Percentiles rank a stretch among this genome's conserved stretches.
These are phyloP conservation scores for Beauveria brongniartii DNA, from an alignment of 2,329 filamentous ascomycete genomes.

Conservation along the genomic window DNA sequence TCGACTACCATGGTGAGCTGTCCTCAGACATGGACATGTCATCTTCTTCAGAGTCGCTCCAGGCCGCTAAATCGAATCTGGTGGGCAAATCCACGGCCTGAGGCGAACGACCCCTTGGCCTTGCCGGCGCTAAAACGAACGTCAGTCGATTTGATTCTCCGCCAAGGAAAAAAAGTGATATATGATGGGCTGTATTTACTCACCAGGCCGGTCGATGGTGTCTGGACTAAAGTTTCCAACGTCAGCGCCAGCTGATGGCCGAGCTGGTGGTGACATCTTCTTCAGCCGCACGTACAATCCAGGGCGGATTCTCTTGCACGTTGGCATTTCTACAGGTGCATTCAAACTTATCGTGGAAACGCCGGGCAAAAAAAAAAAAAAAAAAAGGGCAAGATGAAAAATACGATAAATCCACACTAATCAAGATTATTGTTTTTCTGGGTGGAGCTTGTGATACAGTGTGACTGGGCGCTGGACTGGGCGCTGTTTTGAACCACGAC, in stretches of 20 bases:
- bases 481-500: background rate
- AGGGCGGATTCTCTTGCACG: background rate
- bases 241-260: background rate
- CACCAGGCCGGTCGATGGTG: background rate
- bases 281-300: background rate
- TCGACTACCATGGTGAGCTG: background rate
- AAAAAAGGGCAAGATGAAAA: too few species aligned
- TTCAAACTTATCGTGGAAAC: background rate
- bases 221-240: background rate
- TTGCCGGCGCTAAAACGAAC: background rate
- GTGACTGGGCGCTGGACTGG: background rate
- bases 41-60: background rate
- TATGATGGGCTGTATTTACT: background rate
- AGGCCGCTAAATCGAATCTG: background rate
- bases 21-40: background rate
- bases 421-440: background rate
- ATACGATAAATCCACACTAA: background rate
- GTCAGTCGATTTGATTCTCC: background rate
- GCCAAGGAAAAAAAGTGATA: background rate
- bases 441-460: background rate
- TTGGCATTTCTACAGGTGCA: background rate
- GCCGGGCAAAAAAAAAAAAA: too few species aligned
- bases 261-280: background rate
- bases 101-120: background rate
- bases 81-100: background rate